Conservation (phyloP, 2,329 filamentous ascomycete species). For the Penicillium olsonii region DNA sequence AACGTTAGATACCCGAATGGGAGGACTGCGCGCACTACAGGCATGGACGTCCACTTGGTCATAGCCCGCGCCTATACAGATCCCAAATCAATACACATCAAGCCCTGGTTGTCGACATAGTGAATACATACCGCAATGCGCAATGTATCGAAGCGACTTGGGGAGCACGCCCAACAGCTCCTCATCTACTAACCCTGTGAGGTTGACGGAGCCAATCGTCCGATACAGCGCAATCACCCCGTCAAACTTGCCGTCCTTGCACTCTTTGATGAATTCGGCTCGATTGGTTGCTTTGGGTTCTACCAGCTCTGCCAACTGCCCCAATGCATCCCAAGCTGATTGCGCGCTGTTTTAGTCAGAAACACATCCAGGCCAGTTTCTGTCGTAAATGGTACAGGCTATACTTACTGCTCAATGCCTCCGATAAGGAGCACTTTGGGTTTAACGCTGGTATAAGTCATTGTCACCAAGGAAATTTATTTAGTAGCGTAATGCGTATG, state of each 20-base stretch:
- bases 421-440: slow-evolving; percentile 66
- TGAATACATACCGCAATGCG: slow-evolving; percentile 39
- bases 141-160: slow-evolving; percentile 39
- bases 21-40: slow-evolving; percentile 62
- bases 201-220: slow-evolving; percentile 64
- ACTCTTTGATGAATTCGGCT: slow-evolving; percentile 69
- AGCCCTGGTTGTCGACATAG: too few species aligned
- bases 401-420: slow-evolving; percentile 62
- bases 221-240: slow-evolving; percentile 67
- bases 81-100: not conserved
- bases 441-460: slow-evolving; percentile 37
- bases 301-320: slow-evolving; percentile 65
- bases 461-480: slow-evolving; percentile 17
- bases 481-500: too few species aligned
- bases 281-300: slow-evolving; percentile 63
- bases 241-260: slow-evolving; percentile 64
- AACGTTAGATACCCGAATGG: slow-evolving; percentile 74
- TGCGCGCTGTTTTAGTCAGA: slow-evolving; percentile 51
- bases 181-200: slow-evolving; percentile 70
- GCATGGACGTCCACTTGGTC: slow-evolving; percentile 76
- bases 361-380: too few species aligned
- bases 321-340: slow-evolving; percentile 63
- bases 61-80: slow-evolving; percentile 70
- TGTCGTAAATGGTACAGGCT: not conserved
- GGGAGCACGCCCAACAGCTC: slow-evolving; percentile 62